Conservation (phyloP, 2,329 filamentous ascomycete species). For the Cytospora piceicola region DNA sequence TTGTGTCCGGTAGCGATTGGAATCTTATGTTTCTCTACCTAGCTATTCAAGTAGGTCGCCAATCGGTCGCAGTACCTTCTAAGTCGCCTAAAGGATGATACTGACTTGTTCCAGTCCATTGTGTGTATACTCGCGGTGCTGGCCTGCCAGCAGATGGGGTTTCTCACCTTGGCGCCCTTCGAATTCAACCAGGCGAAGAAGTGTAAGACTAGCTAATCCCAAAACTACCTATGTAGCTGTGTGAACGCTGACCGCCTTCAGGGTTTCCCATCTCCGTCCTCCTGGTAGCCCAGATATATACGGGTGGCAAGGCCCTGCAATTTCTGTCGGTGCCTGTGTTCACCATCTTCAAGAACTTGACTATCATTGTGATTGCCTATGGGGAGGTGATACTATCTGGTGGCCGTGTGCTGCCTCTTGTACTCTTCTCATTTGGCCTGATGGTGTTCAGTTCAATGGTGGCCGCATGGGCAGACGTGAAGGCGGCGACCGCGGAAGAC, state of each 20-base stretch:
- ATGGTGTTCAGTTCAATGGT: constrained; percentile 96
- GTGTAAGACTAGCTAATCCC: constrained; percentile 58
- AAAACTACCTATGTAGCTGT: neutral
- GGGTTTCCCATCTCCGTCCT: constrained; percentile 96
- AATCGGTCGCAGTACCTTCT: constrained; percentile 13
- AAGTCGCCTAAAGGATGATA: constrained; percentile 19
- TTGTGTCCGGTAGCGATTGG: constrained; percentile 86
- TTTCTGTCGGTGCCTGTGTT: constrained; percentile 97
- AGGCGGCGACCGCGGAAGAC: constrained; percentile 70
- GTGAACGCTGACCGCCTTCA: constrained; percentile 41
- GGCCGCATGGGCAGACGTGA: constrained; percentile 97
- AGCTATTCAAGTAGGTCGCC: constrained; percentile 75
- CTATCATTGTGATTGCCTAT: constrained; percentile 97
- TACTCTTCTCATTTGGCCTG: constrained; percentile 89
- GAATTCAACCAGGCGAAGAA: constrained; percentile 87
- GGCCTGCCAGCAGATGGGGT: constrained; percentile 74
- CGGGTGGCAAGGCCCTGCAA: constrained; percentile 93
- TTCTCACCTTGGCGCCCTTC: constrained; percentile 83
- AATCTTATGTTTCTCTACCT: constrained; percentile 97
- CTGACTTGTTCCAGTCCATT: constrained; percentile 63
- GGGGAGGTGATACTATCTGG: constrained; percentile 98
- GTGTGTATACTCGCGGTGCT: constrained; percentile 88
- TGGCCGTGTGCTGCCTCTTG: constrained; percentile 82
- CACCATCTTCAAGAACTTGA: constrained; percentile 99
- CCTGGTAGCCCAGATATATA: constrained; percentile 99